These are phyloP conservation scores for Debaryomyces tyrocola DNA, from an alignment of 805 yeast species.

Conservation along the genomic window DNA sequence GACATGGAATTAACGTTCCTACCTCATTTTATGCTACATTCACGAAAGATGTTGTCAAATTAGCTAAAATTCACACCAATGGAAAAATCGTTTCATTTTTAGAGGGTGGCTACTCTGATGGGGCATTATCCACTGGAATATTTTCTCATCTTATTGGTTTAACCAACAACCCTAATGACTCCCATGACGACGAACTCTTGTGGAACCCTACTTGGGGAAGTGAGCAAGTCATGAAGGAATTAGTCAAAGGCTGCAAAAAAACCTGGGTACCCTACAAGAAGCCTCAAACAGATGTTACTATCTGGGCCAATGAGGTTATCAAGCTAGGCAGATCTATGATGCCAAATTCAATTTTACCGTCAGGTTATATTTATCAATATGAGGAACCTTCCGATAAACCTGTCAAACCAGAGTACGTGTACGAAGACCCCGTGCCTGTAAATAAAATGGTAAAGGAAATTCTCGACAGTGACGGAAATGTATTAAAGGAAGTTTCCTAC, in stretches of 20 bases:
- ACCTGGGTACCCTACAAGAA: conserved; percentile 61
- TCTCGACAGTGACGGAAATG: conserved; percentile 12
- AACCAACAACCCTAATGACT: conserved; percentile 40
- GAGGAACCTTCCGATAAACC: conserved; percentile 9
- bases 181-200: conserved; percentile 24
- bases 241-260: conserved; percentile 66
- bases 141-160: conserved; percentile 77
- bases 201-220: conserved; percentile 72
- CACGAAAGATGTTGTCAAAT: conserved; percentile 67
- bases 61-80: conserved; percentile 61
- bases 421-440: conserved; percentile 13
- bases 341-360: conserved; percentile 47
- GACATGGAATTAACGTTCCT: conserved; percentile 81
- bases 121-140: conserved; percentile 76
- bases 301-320: conserved; percentile 67
- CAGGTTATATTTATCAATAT: conserved; percentile 33
- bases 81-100: conserved; percentile 67
- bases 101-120: conserved; percentile 88
- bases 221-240: conserved; percentile 59
- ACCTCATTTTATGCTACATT: conserved; percentile 73
- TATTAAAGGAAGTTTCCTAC: conserved; percentile 5
- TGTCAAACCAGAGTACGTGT: not conserved
- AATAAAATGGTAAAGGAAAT: conserved; percentile 35
- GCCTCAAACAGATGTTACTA: conserved; percentile 50
- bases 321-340: conserved; percentile 62